Conservation (phyloP, 164 flowering plant genomes). For the Annona cherimola region DNA sequence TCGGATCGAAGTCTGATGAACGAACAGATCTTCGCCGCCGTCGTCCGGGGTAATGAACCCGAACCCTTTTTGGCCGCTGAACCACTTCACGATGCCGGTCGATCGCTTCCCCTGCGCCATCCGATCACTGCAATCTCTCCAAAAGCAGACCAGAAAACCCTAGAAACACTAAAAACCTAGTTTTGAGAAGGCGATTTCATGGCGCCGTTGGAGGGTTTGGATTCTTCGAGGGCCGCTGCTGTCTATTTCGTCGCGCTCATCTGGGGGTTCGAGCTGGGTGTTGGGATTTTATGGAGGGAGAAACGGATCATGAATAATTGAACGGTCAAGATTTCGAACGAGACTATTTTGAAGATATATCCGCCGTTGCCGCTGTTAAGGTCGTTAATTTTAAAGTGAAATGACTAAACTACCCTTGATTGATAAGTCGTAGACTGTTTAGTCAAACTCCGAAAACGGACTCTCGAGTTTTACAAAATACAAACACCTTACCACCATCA, state of each 20-base stretch:
- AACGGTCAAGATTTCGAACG: neutral
- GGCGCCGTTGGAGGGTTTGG: neutral
- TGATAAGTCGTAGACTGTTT: neutral
- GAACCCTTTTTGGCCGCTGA: constrained; percentile 50
- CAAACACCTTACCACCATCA: no score
- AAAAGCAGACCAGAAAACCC: neutral
- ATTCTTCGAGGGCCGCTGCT: neutral
- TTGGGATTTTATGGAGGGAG: neutral
- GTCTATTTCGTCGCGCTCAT: neutral
- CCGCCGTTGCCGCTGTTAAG: neutral
- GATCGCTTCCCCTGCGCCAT: constrained; percentile 33
- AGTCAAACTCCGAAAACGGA: no score
- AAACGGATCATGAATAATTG: neutral
- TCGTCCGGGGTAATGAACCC: constrained; percentile 66
- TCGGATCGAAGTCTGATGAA: constrained; percentile 59
- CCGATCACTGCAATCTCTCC: neutral
- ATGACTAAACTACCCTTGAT: neutral
- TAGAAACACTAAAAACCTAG: neutral
- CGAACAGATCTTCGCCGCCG: constrained; percentile 65
- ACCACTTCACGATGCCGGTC: constrained; percentile 43
- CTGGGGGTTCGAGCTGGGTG: neutral
- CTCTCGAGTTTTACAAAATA: no score
- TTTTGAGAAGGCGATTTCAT: neutral
- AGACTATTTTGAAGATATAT: neutral
- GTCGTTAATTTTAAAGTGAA: neutral